Percentiles rank a stretch among this genome's conserved stretches.
These are phyloP conservation scores for Phaeosphaeria sp. DNA, from an alignment of 2,329 filamentous ascomycete species.

Conservation along the genomic window DNA sequence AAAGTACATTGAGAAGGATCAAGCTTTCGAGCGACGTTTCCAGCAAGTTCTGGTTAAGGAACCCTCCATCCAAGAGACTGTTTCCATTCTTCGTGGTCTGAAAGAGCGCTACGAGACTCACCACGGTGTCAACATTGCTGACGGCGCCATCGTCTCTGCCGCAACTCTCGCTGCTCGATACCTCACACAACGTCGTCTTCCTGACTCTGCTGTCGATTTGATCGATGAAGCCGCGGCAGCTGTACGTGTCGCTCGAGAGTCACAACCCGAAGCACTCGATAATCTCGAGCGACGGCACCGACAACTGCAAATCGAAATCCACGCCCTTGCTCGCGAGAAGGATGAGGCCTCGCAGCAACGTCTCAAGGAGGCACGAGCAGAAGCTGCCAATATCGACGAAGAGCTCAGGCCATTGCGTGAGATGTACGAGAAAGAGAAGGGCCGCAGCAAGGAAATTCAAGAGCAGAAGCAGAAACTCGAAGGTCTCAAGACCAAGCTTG, in stretches of 20 bases:
- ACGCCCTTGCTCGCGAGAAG: conserved; percentile 90
- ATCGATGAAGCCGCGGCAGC: conserved; percentile 96
- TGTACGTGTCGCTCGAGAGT: conserved; percentile 94
- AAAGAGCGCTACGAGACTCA: conserved; percentile 99
- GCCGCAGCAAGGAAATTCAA: conserved; percentile 89
- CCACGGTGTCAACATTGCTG: conserved; percentile 95
- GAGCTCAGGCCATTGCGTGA: conserved; percentile 90
- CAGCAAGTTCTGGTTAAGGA: conserved; percentile 98
- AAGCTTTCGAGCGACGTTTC: conserved; percentile 97
- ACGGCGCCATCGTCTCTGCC: conserved; percentile 88
- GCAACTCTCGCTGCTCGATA: conserved; percentile 94
- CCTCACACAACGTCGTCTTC: conserved; percentile 86
- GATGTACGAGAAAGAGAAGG: conserved; percentile 94
- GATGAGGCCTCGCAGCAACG: conserved; percentile 90
- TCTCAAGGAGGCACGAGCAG: conserved; percentile 81
- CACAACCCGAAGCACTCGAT: conserved; percentile 94
- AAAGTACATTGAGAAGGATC: conserved; percentile 99
- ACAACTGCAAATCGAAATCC: conserved; percentile 96
- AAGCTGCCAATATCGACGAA: conserved; percentile 93
- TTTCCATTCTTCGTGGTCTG: conserved; percentile 96
- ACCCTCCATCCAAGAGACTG: conserved; percentile 83
- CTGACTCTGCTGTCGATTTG: conserved; percentile 95
- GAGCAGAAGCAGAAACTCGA: conserved; percentile 96
- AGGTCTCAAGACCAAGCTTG: conserved; percentile 85
- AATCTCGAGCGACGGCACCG: conserved; percentile 88